Evolutionary conservation across 169 alveolate genomes (phyloP).

Genomic region (Babesia caballi): DNA sequence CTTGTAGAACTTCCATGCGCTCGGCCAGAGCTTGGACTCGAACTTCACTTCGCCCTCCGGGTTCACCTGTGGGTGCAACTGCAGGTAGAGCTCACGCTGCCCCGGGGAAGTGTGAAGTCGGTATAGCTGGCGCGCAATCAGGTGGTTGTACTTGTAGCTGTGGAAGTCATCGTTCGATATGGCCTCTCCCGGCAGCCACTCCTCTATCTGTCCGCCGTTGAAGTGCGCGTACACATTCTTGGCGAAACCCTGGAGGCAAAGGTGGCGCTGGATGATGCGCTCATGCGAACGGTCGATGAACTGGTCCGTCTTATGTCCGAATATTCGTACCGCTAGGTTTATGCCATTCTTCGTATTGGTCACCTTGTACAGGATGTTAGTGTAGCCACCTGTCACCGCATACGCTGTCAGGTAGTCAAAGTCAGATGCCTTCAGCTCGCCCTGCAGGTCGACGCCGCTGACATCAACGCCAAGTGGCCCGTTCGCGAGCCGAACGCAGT

Average conservation of each 20-base stretch:
- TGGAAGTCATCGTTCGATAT: conserved; percentile 66
- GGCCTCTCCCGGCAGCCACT: conserved; percentile 72
- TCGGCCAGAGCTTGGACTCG: conserved; percentile 67
- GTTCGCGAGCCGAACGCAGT: conserved; percentile 34
- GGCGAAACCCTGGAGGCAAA: conserved; percentile 58
- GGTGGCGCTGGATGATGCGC: conserved; percentile 54
- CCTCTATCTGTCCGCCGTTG: conserved; percentile 74
- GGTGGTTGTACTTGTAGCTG: conserved; percentile 39
- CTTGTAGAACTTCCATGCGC: conserved; percentile 68
- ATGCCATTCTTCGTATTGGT: conserved; percentile 37
- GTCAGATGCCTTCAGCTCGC: not conserved
- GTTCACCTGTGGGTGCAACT: conserved; percentile 33
- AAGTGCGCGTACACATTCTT: conserved; percentile 70
- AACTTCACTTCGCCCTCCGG: conserved; percentile 8
- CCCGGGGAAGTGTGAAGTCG: conserved; percentile 51
- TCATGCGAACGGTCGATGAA: conserved; percentile 73
- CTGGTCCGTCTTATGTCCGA: conserved; percentile 67
- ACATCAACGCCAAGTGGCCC: conserved; percentile 43
- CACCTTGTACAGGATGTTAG: conserved; percentile 69
- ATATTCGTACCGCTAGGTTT: conserved; percentile 63
- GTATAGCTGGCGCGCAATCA: conserved; percentile 64
- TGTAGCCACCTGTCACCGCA: conserved; percentile 65
- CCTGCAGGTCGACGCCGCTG: not conserved
- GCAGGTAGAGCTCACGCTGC: conserved; percentile 40
- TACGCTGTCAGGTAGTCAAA: conserved; percentile 14